These are phyloP conservation scores for Nepenthes gracilis DNA, from an alignment of 148 eudicot species.

Conservation along the genomic window DNA sequence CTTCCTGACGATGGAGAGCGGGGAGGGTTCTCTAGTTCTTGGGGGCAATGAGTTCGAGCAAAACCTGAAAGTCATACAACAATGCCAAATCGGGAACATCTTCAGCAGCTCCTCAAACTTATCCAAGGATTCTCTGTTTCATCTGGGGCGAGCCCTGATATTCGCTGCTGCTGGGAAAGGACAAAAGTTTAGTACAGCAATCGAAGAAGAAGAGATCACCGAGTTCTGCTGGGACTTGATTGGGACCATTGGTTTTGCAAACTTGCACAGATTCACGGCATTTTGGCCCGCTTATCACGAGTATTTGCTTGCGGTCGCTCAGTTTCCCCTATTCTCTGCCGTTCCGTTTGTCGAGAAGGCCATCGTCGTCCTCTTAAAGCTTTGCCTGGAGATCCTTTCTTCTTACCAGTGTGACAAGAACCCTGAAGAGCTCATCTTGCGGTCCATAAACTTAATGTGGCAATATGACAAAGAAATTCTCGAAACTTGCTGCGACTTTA, in stretches of 20 bases:
- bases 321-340: slow-evolving; percentile 71
- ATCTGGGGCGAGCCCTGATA: slow-evolving; percentile 76
- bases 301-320: slow-evolving; percentile 48
- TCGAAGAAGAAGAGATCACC: slow-evolving; percentile 89
- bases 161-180: slow-evolving; percentile 93
- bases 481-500: slow-evolving; percentile 53
- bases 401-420: slow-evolving; percentile 32
- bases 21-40: slow-evolving; percentile 65
- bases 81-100: slow-evolving; percentile 62
- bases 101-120: slow-evolving; percentile 58
- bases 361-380: slow-evolving; percentile 36
- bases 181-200: slow-evolving; percentile 78
- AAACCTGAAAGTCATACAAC: slow-evolving; percentile 68
- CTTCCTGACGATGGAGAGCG: slow-evolving; percentile 55
- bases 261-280: slow-evolving; percentile 33
- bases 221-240: slow-evolving; percentile 88
- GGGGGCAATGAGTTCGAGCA: slow-evolving; percentile 90
- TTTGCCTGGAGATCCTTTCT: slow-evolving; percentile 45
- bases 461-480: slow-evolving; percentile 65
- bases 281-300: slow-evolving; percentile 84
- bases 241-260: slow-evolving; percentile 26
- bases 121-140: slow-evolving; percentile 49
- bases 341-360: slow-evolving; percentile 79
- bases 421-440: slow-evolving; percentile 67
- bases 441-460: slow-evolving; percentile 78